A percentile compares a stretch with the other conserved stretches of the same genome.
These are phyloP conservation scores for Sphaerobolus stellatus DNA, from an alignment of 1,284 basidiomycete genomes.

Conservation along the genomic window DNA sequence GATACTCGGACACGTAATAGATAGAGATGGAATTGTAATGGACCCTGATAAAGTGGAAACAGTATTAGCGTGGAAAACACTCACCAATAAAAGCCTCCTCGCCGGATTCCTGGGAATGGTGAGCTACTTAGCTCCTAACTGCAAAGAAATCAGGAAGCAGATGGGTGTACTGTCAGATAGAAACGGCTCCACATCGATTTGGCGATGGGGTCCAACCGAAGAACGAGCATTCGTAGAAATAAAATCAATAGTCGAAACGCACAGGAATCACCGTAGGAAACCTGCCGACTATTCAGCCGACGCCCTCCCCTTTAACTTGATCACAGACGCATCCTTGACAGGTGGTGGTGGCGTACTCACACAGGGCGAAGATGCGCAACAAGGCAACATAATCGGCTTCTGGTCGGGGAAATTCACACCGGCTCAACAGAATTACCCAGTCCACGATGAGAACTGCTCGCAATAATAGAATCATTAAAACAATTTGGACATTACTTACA, in stretches of 20 bases:
- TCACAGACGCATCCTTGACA: constrained; percentile 21
- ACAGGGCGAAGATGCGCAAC: constrained; percentile 22
- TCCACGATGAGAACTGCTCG: too few relatives aligned
- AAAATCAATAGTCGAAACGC: constrained; percentile 21
- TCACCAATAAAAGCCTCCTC: constrained; percentile 20
- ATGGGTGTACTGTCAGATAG: constrained; percentile 20
- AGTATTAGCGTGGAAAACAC: constrained; percentile 18
- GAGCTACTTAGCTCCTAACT: constrained; percentile 24
- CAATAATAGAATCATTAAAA: too few relatives aligned
- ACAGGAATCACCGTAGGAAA: constrained; percentile 20
- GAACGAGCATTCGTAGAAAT: constrained; percentile 31
- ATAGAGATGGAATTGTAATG: constrained; percentile 29
- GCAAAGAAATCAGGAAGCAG: constrained; percentile 20
- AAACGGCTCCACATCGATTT: constrained; percentile 12
- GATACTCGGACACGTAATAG: constrained; percentile 32
- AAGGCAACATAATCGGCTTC: constrained; percentile 23
- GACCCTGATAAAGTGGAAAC: constrained; percentile 35
- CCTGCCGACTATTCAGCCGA: constrained; percentile 25
- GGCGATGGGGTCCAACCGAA: constrained; percentile 25
- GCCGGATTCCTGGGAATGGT: constrained; percentile 27
- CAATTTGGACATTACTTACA: constrained; percentile 22
- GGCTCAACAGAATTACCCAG: constrained; percentile 32
- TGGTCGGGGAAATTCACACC: constrained; percentile 31
- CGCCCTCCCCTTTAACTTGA: too few relatives aligned
- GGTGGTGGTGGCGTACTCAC: constrained; percentile 21